Base-by-base conservation (phyloP, 2,329 filamentous ascomycete species). In the Sphaerulina musiva region DNA sequence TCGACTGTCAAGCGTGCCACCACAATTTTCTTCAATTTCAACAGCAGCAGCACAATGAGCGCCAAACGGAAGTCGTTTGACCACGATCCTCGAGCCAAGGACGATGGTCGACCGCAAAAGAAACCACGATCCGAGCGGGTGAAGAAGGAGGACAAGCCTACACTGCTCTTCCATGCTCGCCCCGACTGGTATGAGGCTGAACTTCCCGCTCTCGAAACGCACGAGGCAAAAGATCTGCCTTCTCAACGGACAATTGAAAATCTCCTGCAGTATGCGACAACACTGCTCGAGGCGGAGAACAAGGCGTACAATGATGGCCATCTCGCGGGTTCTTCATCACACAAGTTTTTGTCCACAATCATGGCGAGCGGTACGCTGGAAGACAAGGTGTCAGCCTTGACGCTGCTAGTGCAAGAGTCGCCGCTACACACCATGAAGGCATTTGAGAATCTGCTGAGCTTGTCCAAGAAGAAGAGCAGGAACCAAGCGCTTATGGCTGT, bases 311-410 rank as follows among this genome's bases (percentile, higher is more conserved):
- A 79, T 52, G 81, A 83, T 26, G 85, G 79, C 40, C 78, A 89
- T 62, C 76, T 87, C 53, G 83, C 87, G 6, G 83, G 88, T 48
- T 89, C 89, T 26, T 93, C 92, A 2, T 92, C 91, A 40, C 87
- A 95, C 72, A 95, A 91, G 70, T 98, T 98, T 76, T 85, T 97
- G 78, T 89, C 91, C 1, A 95, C 90, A 14, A 96, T 98, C 69
- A 96, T 97, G 88, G 78, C 89, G 8, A 95, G 91, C 1, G 93
- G 93, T 77, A 98, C 95, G 8, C 81, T 97, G 63, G 95, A 90
- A 53, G 93, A 98, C 71, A 97, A 96, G 71, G 86, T 97, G 42
- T 98, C 93, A 2, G 95, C 93, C 3, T 77, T 98, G 66, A 98
- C 93, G 4, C 78, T 98, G 62, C 87, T 93, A 53, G 84, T 96